These are phyloP conservation scores for Amphichorda felina DNA, from an alignment of 2,329 filamentous ascomycete genomes.

Conservation along the genomic window DNA sequence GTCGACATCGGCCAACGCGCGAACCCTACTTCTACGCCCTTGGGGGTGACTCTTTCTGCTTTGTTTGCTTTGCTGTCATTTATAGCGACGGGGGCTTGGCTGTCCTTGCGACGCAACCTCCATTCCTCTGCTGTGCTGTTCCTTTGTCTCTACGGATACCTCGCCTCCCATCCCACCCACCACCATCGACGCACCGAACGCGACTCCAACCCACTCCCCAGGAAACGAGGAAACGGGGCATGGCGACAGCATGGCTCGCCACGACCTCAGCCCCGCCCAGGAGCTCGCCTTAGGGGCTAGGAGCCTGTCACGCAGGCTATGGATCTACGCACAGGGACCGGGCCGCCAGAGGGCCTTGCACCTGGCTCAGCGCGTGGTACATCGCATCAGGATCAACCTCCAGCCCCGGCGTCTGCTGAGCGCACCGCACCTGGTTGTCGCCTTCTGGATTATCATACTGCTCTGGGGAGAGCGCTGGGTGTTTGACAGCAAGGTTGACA, in stretches of 20 bases:
- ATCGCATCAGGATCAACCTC: constrained; percentile 28
- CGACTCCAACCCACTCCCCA: neutral
- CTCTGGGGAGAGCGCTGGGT: constrained; percentile 78
- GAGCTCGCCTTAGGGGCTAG: constrained; percentile 7
- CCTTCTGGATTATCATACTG: constrained; percentile 65
- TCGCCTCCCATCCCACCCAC: neutral
- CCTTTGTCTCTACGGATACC: neutral
- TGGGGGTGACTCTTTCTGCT: no score
- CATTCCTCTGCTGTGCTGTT: no score
- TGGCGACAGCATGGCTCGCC: constrained; percentile 4
- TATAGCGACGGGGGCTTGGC: no score
- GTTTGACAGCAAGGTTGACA: constrained; percentile 58
- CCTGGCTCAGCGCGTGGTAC: constrained; percentile 4
- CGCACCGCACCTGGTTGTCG: constrained; percentile 55
- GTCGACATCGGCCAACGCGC: no score
- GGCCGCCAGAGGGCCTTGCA: constrained; percentile 21
- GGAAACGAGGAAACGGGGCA: neutral
- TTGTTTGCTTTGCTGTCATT: no score
- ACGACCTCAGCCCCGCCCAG: constrained; percentile 10
- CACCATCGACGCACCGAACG: no score
- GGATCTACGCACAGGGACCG: constrained; percentile 28
- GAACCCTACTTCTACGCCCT: no score
- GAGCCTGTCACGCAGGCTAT: constrained; percentile 17
- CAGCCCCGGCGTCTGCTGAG: constrained; percentile 39
- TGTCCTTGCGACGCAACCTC: no score